A percentile compares a stretch with the other conserved stretches of the same genome.
phyloP scores from a whole-genome alignment of 2,329 filamentous ascomycete genomes.

The Colletotrichum sp. region DNA sequence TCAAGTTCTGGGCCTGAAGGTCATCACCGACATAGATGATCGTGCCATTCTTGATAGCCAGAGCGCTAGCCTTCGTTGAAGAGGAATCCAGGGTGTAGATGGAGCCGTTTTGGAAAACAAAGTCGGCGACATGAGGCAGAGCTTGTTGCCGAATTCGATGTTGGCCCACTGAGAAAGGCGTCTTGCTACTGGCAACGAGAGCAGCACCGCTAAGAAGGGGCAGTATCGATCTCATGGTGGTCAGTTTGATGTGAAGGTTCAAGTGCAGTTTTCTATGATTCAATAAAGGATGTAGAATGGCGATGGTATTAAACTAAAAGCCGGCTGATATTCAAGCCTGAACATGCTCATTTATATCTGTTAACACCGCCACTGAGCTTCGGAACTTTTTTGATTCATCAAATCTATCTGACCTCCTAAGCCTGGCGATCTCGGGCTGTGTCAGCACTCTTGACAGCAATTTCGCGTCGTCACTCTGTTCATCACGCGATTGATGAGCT shows the following conservation, averaged over 20 bases:
- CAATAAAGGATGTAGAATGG: background rate
- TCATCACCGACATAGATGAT: conserved; percentile 25
- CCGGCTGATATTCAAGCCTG: background rate
- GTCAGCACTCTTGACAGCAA: background rate
- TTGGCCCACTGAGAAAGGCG: background rate
- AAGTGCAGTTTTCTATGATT: background rate
- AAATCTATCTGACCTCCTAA: rapidly evolving
- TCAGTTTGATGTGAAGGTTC: background rate
- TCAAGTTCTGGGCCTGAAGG: conserved; percentile 19
- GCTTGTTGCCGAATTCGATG: background rate
- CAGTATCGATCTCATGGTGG: background rate
- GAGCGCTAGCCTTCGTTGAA: conserved; percentile 18
- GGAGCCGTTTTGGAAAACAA: conserved; percentile 28
- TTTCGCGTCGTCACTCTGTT: background rate
- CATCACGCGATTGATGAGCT: background rate
- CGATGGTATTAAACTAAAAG: background rate
- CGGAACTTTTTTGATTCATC: background rate
- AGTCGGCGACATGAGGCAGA: conserved; percentile 15
- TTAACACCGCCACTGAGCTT: background rate
- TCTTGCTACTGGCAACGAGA: background rate
- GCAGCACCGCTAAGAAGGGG: background rate
- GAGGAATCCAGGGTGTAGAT: conserved; percentile 27
- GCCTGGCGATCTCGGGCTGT: background rate
- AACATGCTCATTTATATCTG: background rate
- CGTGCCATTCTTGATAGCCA: conserved; percentile 24